Evolutionary conservation across 108 stramenopile species (phyloP).

Genomic region (Nitzschia palea): DNA sequence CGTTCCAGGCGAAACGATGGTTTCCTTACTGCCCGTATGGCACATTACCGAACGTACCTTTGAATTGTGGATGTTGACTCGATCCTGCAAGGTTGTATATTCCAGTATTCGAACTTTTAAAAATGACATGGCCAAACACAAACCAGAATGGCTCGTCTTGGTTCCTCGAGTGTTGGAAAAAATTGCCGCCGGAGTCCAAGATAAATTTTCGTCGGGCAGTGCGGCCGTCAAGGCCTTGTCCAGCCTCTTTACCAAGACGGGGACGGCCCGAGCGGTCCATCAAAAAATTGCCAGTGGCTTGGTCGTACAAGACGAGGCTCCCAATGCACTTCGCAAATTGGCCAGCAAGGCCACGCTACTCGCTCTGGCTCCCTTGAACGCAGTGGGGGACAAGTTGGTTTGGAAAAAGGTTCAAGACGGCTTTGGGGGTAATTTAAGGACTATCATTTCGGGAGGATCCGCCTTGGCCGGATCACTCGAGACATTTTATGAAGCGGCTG

Average conservation of each 20-base stretch:
- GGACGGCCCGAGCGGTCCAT: slow-evolving; percentile 53
- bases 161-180: slow-evolving; percentile 94
- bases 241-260: slow-evolving; percentile 68
- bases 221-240: slow-evolving; percentile 69
- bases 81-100: slow-evolving; percentile 89
- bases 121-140: slow-evolving; percentile 89
- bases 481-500: slow-evolving; percentile 86
- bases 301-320: slow-evolving; percentile 58
- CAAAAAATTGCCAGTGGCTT: slow-evolving; percentile 66
- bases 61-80: slow-evolving; percentile 80
- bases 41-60: slow-evolving; percentile 92
- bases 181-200: slow-evolving; percentile 85
- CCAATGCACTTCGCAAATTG: slow-evolving; percentile 43
- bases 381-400: slow-evolving; percentile 88
- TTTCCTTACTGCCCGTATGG: slow-evolving; percentile 87
- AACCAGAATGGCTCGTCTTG: slow-evolving; percentile 91
- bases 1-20: slow-evolving; percentile 81
- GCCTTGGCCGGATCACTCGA: slow-evolving; percentile 88
- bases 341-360: slow-evolving; percentile 52
- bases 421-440: slow-evolving; percentile 84
- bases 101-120: slow-evolving; percentile 89
- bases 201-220: slow-evolving; percentile 83
- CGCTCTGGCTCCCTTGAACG: slow-evolving; percentile 65
- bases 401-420: slow-evolving; percentile 92
- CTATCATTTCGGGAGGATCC: slow-evolving; percentile 88